These are phyloP conservation scores for Penicillium aurantiogriseum DNA, from an alignment of 2,329 filamentous ascomycete species.

Conservation along the genomic window DNA sequence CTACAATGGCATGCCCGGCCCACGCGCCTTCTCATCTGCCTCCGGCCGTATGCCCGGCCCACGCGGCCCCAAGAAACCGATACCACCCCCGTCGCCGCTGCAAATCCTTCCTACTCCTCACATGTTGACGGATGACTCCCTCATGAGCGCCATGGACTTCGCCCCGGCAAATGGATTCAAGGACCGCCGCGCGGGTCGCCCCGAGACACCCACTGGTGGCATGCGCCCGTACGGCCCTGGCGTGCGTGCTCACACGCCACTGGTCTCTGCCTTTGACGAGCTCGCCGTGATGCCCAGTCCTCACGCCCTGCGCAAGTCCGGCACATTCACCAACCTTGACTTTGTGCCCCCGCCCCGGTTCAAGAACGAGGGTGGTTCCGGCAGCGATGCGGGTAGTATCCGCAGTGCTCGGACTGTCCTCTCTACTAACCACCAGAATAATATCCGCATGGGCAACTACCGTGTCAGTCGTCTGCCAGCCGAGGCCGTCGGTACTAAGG, in stretches of 20 bases:
- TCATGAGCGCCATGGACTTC: conserved; percentile 72
- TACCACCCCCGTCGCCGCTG: conserved; percentile 72
- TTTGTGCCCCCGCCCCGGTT: conserved; percentile 52
- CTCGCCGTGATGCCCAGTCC: conserved; percentile 83
- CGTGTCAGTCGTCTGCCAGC: conserved; percentile 80
- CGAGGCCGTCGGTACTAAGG: conserved; percentile 74
- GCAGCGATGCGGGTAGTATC: conserved; percentile 49
- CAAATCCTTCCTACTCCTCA: conserved; percentile 79
- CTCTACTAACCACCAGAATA: conserved; percentile 65
- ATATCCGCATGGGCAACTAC: conserved; percentile 79
- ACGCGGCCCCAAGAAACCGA: conserved; percentile 54
- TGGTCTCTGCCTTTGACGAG: conserved; percentile 83
- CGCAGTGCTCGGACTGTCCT: conserved; percentile 75
- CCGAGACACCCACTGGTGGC: conserved; percentile 59
- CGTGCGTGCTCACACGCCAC: conserved; percentile 71
- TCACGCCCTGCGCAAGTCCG: conserved; percentile 52
- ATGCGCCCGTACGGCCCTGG: conserved; percentile 69
- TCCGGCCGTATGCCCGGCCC: conserved; percentile 46
- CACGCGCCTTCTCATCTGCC: conserved; percentile 65
- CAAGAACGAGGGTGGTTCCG: conserved; percentile 43
- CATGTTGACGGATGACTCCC: conserved; percentile 80
- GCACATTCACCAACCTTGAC: conserved; percentile 49
- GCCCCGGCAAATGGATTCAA: conserved; percentile 70
- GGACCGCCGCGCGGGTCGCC: conserved; percentile 67
- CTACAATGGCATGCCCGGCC: conserved; percentile 41